These are phyloP conservation scores for Pyrenopolyporus hunteri DNA, from an alignment of 495 filamentous ascomycete species.

Conservation along the genomic window DNA sequence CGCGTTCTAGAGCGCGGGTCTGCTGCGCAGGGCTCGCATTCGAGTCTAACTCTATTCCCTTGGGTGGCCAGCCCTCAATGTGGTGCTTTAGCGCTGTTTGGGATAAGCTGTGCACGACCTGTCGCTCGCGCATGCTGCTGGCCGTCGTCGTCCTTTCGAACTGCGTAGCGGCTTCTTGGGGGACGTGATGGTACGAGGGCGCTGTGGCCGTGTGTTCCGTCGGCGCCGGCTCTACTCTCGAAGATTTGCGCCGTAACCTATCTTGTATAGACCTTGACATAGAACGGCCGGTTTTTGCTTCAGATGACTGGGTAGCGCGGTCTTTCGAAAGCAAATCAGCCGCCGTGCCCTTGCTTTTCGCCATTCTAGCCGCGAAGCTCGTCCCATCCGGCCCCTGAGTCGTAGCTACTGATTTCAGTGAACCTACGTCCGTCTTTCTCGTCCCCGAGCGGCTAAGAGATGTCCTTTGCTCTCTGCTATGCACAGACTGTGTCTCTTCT, in stretches of 20 bases:
- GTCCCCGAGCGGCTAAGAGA: conserved; percentile 2
- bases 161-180: conserved; percentile 54
- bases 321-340: not conserved
- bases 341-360: conserved; percentile 6
- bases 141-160: conserved; percentile 56
- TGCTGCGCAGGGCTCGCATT: conserved; percentile 28
- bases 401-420: not conserved
- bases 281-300: conserved; percentile 6
- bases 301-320: conserved; percentile 7
- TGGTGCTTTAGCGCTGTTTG: conserved; percentile 45
- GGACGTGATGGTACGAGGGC: conserved; percentile 44
- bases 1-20: conserved; percentile 32
- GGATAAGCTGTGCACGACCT: conserved; percentile 50
- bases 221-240: conserved; percentile 1
- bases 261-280: conserved; percentile 35
- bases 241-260: conserved; percentile 25
- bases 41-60: conserved; percentile 16
- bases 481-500: conserved; percentile 14
- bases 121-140: conserved; percentile 43
- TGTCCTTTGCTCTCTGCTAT: conserved; percentile 26
- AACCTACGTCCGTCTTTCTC: not conserved
- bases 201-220: not conserved
- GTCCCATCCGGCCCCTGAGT: conserved; percentile 17
- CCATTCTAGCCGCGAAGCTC: conserved; percentile 29
- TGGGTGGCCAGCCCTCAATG: conserved; percentile 28